Base-by-base conservation (phyloP, 345 rosid species). In the Eucalyptus viminalis region DNA sequence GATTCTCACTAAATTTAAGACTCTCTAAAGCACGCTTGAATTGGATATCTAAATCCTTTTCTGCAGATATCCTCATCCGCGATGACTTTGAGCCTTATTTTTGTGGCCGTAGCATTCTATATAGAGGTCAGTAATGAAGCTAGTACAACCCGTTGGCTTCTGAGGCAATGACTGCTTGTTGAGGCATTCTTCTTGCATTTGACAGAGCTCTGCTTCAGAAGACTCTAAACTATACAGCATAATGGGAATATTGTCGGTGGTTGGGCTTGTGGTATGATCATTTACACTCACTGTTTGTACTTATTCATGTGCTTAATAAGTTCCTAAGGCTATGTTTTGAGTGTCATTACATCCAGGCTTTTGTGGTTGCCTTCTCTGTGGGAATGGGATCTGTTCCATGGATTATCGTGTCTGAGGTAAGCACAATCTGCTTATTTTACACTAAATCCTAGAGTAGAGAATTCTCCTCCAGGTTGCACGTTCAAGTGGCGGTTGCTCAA, bases 361-460 rank as follows among this genome's bases (percentile, higher is more conserved):
- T 96, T 92, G 98, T 97, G 72, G 89, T 96, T 92, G 54, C 93
- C 89, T 97, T 95, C 93, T 97, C 99, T 87, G 90, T 97, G 92
- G 99, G 99, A 89, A 91, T 98, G 93, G 99, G 99, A 80, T 95
- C 99, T 51, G 95, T 97, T 91, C 98, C 99, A 21, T 98, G 99
- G 99, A 49, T 98, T 87, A 96, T 97, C 86, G 96, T 97, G 99
- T 95, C 99, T 27, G 99, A 98, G 99, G 99, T 98, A 94, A 83
- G 45, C 83, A 72, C 14, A 72, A 19, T 37, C 43, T 72, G 43
- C 83, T 37, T 72, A 37, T 72, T 72, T 72, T 21, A 21, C 45
- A 10, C 15, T 72, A 65, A n/a, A 65, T 65, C 76, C 19, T n/a
- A 65, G 21, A n/a, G 76, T n/a, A 65, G 37, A 14, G 76, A 65